A percentile compares a stretch with the other conserved stretches of the same genome.
Evolutionary conservation across 2,329 filamentous ascomycete species (phyloP).

Genomic region (Hymenoscyphus repandus): DNA sequence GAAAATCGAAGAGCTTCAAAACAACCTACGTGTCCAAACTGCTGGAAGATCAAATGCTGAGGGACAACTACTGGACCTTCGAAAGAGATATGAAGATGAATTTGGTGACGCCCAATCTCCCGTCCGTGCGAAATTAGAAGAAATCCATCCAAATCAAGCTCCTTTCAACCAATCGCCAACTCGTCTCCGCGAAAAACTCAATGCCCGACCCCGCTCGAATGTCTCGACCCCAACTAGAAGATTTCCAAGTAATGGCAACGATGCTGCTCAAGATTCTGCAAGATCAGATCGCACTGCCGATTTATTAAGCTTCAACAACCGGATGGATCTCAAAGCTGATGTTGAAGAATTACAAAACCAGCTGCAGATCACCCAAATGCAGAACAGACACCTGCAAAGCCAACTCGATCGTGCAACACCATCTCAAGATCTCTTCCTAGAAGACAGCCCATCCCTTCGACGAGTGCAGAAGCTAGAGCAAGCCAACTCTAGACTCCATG

Average conservation of each 20-base stretch:
- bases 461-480: constrained; percentile 88
- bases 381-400: constrained; percentile 85
- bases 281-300: constrained; percentile 83
- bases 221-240: constrained; percentile 73
- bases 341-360: constrained; percentile 91
- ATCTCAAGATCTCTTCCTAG: constrained; percentile 54
- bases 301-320: constrained; percentile 76
- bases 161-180: constrained; percentile 69
- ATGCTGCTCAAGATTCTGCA: constrained; percentile 61
- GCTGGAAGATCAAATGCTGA: constrained; percentile 80
- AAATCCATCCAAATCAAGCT: constrained; percentile 80
- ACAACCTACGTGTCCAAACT: constrained; percentile 76
- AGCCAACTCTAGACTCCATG: constrained; percentile 85
- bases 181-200: constrained; percentile 53
- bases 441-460: constrained; percentile 72
- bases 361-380: constrained; percentile 89
- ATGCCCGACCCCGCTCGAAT: constrained; percentile 60
- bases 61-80: constrained; percentile 71
- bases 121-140: constrained; percentile 73
- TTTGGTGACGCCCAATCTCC: constrained; percentile 59
- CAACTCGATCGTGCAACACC: constrained; percentile 70
- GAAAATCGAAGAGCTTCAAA: constrained; percentile 82
- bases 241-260: constrained; percentile 58
- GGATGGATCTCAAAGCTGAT: constrained; percentile 86
- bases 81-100: constrained; percentile 67